Evolutionary conservation across 2,329 filamentous ascomycete genomes (phyloP), one percentile per base, ranked within the genome.

Genomic region (Corynespora cassiicola): DNA sequence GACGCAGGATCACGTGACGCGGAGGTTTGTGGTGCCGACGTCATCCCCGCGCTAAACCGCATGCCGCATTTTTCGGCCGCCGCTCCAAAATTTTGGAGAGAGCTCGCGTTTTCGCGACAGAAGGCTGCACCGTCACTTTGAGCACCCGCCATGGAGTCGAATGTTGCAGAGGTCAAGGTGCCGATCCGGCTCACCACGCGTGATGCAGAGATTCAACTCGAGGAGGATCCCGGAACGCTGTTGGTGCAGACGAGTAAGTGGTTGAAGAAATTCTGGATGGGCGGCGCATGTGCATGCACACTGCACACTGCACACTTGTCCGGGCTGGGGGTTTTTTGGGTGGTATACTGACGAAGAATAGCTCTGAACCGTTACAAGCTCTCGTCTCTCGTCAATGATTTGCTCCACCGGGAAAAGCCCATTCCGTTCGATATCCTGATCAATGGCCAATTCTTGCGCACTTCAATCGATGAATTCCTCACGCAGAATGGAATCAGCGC

Each of bases 401-500:
- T 85, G 8, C 69, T 85, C 19, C 70, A 75, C 22, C 77, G 73
- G 41, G 74, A 77, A 36, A 78, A 77, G 55, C 83, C 88, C 9
- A 79, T 91, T 30, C 89, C 89, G 12, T 86, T 99, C 71, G 94
- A 99, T 71, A 97, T 99, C 74, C 81, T 99, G 56, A 86, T 95
- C 72, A 94, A 96, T 69, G 94, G 94, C 68, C 85, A 87, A 61
- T 96, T 95, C 70, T 81, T 99, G 34, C 86, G 88, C 47, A 88
- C 90, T 17, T 90, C 88, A 12, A 82, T 99, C 52, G 89, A 96
- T 66, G 88, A 96, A 61, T 96, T 95, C 71, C 82, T 99, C 44
- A 85, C 85, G 11, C 77, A 84, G 47, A 88, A 94, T 61, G 92
- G 92, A 32, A 85, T 97, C 45, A 96, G 90, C 14, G 82, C 90